Evolutionary conservation across 1,139 yeast genomes (phyloP), one percentile per base, ranked within the genome.

Genomic region (Candida glucosophila): DNA sequence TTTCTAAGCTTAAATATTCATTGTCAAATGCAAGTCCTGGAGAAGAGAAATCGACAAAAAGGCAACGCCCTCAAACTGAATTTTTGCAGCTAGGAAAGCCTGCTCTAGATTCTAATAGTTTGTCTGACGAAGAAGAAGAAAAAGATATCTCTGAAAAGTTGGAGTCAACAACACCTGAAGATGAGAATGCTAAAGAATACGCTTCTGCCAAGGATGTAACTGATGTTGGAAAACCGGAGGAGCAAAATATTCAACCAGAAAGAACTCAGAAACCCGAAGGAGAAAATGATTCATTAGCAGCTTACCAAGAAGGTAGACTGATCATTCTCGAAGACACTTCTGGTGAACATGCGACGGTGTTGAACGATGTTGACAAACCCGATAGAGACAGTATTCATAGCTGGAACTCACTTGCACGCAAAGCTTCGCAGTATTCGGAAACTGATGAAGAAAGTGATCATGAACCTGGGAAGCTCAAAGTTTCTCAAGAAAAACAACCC

Each of bases 261-360:
- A 28, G 19, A 8, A 22, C 25, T 7, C 16, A 8, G 8, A n/a
- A 16, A 16, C 18, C n/a, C n/a, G 12, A 19, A 7, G 21, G 15
- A 20, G 26, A 25, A 5, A 20, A 29, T 12, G 25, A 39, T 11
- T 49, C 51, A 3, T 25, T 35, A 6, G 29, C 68, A 15, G 90
- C 85, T 1, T 88, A 73, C 48, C 74, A 73, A 33, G 95, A 83
- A 43, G 95, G 94, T 15, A 44, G 59, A 22, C 58, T 66, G 22
- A 49, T 86, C 22, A 69, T 88, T 29, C 62, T 88, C 33, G 98
- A 88, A 47, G 92, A 85, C 50, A 71, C 67, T 31, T 65, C 73
- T 29, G 97, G 97, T 29, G 96, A 88, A 36, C 65, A 85, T 10
- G 29, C 47, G 22, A 19, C 24, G 23, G 10, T 12, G 18, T 14